Base-by-base conservation (phyloP, 73 alveolate species). In the Paraurostyla sp. region DNA sequence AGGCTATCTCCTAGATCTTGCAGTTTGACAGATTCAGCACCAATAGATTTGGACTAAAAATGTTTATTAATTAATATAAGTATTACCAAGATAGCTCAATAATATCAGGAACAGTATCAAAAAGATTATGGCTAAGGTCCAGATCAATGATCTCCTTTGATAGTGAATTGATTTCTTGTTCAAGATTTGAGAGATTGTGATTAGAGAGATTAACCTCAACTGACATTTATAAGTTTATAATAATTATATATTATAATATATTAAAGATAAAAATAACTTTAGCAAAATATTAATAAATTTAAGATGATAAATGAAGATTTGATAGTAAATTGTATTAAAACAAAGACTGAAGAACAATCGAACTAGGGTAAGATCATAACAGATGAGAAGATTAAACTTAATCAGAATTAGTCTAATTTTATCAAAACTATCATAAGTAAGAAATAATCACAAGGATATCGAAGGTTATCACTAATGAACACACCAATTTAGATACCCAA, bases 1-100 rank as follows among this genome's bases (percentile, higher is more conserved):
- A 0, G 0, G 13, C 46, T 11, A 73, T 73, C 71, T 73, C 46
- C 22, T 22, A 15, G 7, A 73, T 48, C 20, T 73, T 13, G 27
- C 46, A 45, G 71, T 48, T 11, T 23, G 65, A 73, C 16, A 73
- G 71, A 48, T 73, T 73, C 71, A 73, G 30, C 0, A 73, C 71
- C n/a, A 73, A 23, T 22, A 73, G 49, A 46, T 73, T 73, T 6
- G 30, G 1, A 25, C 86, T 73, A 73, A 6, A 73, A 11, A 7
- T 7, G 16, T 9, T 13, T 23, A 73, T 4, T 3, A 9, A 6
- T 73, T 13, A n/a, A 38, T 15, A 13, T 18, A 35, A 15, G 6
- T 11, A 36, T 65, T 65, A 65, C 82, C 82, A 65, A 30, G 32
- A 9, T 13, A 16, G 25, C 46, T 65, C 32, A 11, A 65, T 65